Percentiles rank a stretch among this genome's conserved stretches.
Evolutionary conservation across 352 stramenopile species (phyloP).

Genomic region (Poterioochromonas sp.): DNA sequence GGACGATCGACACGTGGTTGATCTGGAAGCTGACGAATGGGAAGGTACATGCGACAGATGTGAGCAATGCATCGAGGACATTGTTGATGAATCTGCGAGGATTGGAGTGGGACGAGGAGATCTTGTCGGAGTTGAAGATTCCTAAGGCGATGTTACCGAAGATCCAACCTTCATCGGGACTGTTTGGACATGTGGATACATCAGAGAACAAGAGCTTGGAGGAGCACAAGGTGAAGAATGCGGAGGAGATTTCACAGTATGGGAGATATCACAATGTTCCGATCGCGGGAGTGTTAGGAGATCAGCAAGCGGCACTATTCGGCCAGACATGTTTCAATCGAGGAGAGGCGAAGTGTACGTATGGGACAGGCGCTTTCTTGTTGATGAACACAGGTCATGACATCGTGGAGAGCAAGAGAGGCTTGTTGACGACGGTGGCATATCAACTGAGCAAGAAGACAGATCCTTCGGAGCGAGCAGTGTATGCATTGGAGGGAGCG

Average conservation of each 20-base stretch:
- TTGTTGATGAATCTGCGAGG: conserved; percentile 81
- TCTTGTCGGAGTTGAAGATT: conserved; percentile 68
- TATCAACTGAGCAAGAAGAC: conserved; percentile 60
- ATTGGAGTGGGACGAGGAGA: conserved; percentile 75
- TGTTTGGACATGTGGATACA: conserved; percentile 57
- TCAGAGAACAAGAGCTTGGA: background rate
- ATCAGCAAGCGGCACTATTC: conserved; percentile 93
- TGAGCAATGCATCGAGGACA: conserved; percentile 92
- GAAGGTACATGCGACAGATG: conserved; percentile 69
- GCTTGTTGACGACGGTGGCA: conserved; percentile 87
- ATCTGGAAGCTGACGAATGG: conserved; percentile 76
- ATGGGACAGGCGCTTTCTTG: conserved; percentile 96
- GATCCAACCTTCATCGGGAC: conserved; percentile 78
- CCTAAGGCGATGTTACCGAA: conserved; percentile 69
- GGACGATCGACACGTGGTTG: conserved; percentile 96
- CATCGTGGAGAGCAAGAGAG: conserved; percentile 56
- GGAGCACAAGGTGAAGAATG: background rate
- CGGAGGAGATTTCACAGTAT: background rate
- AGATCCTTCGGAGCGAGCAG: conserved; percentile 50
- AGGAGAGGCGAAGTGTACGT: conserved; percentile 95
- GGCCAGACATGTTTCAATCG: conserved; percentile 87
- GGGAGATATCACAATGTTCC: background rate
- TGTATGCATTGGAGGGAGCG: conserved; percentile 94
- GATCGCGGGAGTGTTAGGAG: conserved; percentile 38
- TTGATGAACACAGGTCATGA: conserved; percentile 95